These are phyloP conservation scores for Saccharomycopsis synnaedendra DNA, from an alignment of 805 yeast genomes.

Conservation along the genomic window DNA sequence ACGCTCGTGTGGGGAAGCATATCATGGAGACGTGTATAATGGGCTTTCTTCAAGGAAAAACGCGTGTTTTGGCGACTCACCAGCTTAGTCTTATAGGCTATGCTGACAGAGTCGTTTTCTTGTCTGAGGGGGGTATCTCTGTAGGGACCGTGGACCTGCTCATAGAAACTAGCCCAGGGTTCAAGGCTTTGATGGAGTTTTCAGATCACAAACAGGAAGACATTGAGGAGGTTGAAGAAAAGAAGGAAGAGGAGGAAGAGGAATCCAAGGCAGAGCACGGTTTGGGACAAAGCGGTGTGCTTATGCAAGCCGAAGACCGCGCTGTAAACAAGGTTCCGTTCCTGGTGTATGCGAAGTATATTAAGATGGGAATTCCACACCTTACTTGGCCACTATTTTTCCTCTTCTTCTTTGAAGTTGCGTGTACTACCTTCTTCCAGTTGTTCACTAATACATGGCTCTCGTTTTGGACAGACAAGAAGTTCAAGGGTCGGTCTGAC, in stretches of 20 bases:
- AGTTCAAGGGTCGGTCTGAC: conserved; percentile 33
- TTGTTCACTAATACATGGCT: conserved; percentile 70
- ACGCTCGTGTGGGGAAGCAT: conserved; percentile 63
- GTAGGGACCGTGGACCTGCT: conserved; percentile 43
- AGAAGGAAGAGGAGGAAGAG: not conserved
- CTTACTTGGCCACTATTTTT: conserved; percentile 25
- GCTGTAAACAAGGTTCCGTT: conserved; percentile 44
- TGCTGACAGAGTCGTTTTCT: conserved; percentile 53
- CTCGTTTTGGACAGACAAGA: conserved; percentile 63
- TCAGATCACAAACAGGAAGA: conserved; percentile 17
- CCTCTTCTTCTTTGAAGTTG: conserved; percentile 19
- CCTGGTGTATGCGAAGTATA: conserved; percentile 38
- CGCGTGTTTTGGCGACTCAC: conserved; percentile 66
- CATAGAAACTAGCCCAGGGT: conserved; percentile 27
- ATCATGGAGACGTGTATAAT: conserved; percentile 48
- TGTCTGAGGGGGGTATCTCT: conserved; percentile 39
- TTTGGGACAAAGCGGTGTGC: conserved; percentile 17
- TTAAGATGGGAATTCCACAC: conserved; percentile 44
- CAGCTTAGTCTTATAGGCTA: conserved; percentile 51
- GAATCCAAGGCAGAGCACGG: conserved; percentile 18
- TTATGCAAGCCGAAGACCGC: conserved; percentile 39
- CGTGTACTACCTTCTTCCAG: conserved; percentile 36
- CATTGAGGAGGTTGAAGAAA: not conserved
- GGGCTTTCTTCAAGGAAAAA: conserved; percentile 38
- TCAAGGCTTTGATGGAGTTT: conserved; percentile 33